Evolutionary conservation across 176 grass and related monocot species (phyloP).

Genomic region (Cenchrus fungigraminus): DNA sequence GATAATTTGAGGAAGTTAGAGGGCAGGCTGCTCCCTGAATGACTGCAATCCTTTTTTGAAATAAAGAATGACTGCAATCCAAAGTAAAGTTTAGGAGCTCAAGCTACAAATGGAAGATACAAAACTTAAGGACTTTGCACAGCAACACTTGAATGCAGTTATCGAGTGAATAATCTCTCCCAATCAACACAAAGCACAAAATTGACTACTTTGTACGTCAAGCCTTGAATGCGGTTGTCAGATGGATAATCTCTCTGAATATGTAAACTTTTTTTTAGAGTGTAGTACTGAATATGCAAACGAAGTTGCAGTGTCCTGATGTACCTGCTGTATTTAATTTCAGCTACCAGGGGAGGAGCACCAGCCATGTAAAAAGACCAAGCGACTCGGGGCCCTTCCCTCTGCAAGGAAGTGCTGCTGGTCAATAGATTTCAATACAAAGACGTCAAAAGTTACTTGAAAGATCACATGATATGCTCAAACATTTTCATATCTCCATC

Average conservation of each 20-base stretch:
- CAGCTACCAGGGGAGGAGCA: not conserved
- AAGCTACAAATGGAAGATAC: not conserved
- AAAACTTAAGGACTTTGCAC: not conserved
- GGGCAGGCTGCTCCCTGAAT: too few species aligned
- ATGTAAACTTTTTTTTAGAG: not conserved
- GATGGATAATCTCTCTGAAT: constrained; percentile 4
- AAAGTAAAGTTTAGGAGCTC: not conserved
- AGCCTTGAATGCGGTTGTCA: not conserved
- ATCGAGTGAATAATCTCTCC: not conserved
- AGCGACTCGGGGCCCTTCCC: not conserved
- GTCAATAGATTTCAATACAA: not conserved
- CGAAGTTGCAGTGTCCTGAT: not conserved
- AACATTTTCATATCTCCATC: not conserved
- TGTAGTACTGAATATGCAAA: not conserved
- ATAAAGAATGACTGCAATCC: too few species aligned
- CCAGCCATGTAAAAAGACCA: not conserved
- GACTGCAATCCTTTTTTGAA: too few species aligned
- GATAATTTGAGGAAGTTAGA: too few species aligned
- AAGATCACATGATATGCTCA: not conserved
- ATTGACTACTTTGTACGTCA: not conserved
- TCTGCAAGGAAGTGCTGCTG: not conserved
- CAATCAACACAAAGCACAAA: not conserved
- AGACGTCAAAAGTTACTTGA: not conserved
- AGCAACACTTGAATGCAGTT: not conserved
- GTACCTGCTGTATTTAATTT: constrained; percentile 18